These are phyloP conservation scores for Vaccinium vitisidaea DNA, from an alignment of 148 eudicot species.

Conservation along the genomic window DNA sequence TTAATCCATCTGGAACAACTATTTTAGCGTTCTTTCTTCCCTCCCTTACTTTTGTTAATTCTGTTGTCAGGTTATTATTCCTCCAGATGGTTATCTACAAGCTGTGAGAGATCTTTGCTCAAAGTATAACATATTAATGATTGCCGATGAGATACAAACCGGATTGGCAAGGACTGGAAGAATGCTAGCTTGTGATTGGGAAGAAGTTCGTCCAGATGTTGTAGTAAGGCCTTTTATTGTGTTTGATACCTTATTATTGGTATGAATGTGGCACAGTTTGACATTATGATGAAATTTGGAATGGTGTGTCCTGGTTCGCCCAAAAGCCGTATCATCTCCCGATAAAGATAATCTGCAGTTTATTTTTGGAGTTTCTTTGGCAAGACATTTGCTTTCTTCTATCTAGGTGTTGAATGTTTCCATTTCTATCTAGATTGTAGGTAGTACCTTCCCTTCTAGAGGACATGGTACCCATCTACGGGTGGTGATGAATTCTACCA, in stretches of 20 bases:
- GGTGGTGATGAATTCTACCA: background rate
- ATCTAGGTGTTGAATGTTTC: background rate
- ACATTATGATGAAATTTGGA: background rate
- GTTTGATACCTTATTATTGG: background rate
- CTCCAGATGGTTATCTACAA: slow-evolving; percentile 85
- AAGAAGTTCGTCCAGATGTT: slow-evolving; percentile 77
- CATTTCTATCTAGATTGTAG: background rate
- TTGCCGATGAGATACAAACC: slow-evolving; percentile 98
- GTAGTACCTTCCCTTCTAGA: slow-evolving; percentile 1
- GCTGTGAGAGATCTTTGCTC: slow-evolving; percentile 93
- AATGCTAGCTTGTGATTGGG: slow-evolving; percentile 98
- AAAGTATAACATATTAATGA: slow-evolving; percentile 76
- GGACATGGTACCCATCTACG: background rate
- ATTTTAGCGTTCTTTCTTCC: background rate
- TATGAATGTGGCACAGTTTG: background rate
- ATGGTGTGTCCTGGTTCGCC: background rate
- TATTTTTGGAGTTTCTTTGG: background rate
- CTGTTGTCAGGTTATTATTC: slow-evolving; percentile 72
- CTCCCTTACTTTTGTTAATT: slow-evolving; percentile 9
- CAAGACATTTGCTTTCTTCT: background rate
- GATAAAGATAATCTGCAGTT: too few relatives aligned
- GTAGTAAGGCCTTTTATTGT: slow-evolving; percentile 46
- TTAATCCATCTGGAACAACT: background rate
- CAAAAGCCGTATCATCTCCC: too few relatives aligned
- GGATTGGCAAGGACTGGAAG: slow-evolving; percentile 95